phyloP scores from a whole-genome alignment of 2,329 filamentous ascomycete species.

The Dactylonectria estremocensis region DNA sequence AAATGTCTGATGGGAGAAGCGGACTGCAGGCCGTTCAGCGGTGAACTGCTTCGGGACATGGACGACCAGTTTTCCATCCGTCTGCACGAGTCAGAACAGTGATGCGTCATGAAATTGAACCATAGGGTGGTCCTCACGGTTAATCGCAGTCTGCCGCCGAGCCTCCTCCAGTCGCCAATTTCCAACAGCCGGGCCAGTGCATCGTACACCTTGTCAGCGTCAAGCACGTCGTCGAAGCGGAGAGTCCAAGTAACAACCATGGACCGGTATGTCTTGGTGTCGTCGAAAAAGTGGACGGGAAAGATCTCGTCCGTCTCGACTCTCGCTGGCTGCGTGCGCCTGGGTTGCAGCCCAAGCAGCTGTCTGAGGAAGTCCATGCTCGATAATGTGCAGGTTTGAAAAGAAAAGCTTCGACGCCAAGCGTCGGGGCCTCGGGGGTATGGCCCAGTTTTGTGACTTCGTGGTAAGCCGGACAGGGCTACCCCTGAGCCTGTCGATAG shows the following conservation, averaged over 20 bases:
- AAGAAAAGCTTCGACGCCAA: background rate
- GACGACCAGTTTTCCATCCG: constrained; percentile 47
- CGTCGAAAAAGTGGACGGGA: constrained; percentile 53
- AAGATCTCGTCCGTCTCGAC: constrained; percentile 45
- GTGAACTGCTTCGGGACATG: constrained; percentile 53
- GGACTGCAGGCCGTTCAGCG: constrained; percentile 55
- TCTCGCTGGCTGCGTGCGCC: constrained; percentile 4
- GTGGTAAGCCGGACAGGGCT: no score
- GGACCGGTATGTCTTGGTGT: constrained; percentile 40
- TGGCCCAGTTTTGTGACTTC: no score
- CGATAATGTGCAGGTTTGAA: background rate
- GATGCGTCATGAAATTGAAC: background rate
- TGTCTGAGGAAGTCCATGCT: constrained; percentile 15
- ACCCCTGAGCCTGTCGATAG: no score
- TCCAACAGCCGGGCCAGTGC: constrained; percentile 33
- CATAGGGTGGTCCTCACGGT: constrained; percentile 1
- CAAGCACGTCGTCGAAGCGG: constrained; percentile 49
- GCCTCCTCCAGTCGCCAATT: constrained; percentile 59
- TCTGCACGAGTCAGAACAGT: background rate
- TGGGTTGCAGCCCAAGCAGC: constrained; percentile 12
- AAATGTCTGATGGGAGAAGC: constrained; percentile 56
- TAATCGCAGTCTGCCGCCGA: constrained; percentile 54
- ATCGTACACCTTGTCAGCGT: constrained; percentile 53
- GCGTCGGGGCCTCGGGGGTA: no score
- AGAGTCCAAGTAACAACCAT: constrained; percentile 47